These are phyloP conservation scores for Spizellomyces sp. DNA, from an alignment of 192 early-diverging fungal genomes.

Conservation along the genomic window DNA sequence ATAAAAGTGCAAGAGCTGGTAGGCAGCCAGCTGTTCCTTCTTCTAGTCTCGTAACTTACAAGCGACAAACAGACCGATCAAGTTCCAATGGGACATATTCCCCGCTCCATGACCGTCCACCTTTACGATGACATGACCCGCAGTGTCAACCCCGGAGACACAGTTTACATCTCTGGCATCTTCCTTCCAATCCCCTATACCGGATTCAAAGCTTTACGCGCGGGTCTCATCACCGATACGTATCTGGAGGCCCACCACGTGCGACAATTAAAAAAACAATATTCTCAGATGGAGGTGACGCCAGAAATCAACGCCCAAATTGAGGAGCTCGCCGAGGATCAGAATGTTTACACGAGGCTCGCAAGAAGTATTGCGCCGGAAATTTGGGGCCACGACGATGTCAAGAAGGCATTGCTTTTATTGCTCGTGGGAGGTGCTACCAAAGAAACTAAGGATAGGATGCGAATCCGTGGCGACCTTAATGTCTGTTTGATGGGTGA, in stretches of 20 bases:
- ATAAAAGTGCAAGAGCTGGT: slow-evolving; percentile 95
- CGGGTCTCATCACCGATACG: slow-evolving; percentile 93
- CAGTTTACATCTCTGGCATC: slow-evolving; percentile 79
- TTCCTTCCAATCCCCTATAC: slow-evolving; percentile 92
- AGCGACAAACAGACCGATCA: slow-evolving; percentile 75
- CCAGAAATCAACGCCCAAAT: slow-evolving; percentile 31
- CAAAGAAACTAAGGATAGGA: slow-evolving; percentile 25
- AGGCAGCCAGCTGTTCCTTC: slow-evolving; percentile 23
- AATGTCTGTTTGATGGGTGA: slow-evolving; percentile 99
- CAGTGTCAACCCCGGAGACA: slow-evolving; percentile 84
- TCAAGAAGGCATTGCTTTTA: slow-evolving; percentile 76
- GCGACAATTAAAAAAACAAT: slow-evolving; percentile 86
- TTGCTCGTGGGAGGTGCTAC: slow-evolving; percentile 81
- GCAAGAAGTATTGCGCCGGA: slow-evolving; percentile 86
- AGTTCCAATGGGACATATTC: slow-evolving; percentile 98
- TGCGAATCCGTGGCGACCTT: slow-evolving; percentile 80
- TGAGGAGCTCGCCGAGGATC: slow-evolving; percentile 61
- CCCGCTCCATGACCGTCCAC: slow-evolving; percentile 93
- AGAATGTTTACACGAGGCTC: slow-evolving; percentile 76
- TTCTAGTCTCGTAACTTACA: neutral
- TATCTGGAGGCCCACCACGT: slow-evolving; percentile 90
- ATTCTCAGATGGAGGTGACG: slow-evolving; percentile 73
- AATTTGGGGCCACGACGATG: slow-evolving; percentile 64
- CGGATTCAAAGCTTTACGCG: slow-evolving; percentile 87
- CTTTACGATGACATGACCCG: slow-evolving; percentile 80